These are phyloP conservation scores for Mortierella sp. DNA, from an alignment of 371 early-diverging fungal genomes.

Conservation along the genomic window DNA sequence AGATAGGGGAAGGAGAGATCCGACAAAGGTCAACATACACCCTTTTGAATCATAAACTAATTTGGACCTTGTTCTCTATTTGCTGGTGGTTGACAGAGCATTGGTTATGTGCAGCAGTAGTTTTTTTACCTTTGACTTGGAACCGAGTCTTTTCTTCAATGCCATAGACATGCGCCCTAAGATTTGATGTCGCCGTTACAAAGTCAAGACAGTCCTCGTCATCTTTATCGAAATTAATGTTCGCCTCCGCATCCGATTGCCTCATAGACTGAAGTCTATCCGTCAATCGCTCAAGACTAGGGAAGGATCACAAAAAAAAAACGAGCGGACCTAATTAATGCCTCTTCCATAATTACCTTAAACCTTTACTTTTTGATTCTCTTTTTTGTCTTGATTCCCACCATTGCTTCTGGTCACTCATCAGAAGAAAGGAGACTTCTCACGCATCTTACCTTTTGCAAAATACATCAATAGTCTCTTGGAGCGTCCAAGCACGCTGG, in stretches of 20 bases:
- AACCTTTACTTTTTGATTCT: too few species aligned
- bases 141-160: conserved; percentile 86
- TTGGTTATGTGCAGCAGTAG: too few species aligned
- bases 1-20: too few species aligned
- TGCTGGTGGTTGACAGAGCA: too few species aligned
- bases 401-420: too few species aligned
- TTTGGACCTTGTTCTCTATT: too few species aligned
- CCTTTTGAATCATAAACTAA: too few species aligned
- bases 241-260: conserved; percentile 57
- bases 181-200: conserved; percentile 91
- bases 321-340: too few species aligned
- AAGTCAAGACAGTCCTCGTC: conserved; percentile 90
- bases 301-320: background rate
- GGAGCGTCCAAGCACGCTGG: conserved; percentile 75
- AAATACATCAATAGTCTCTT: conserved; percentile 65
- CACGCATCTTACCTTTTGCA: conserved; percentile 63
- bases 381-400: background rate
- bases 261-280: conserved; percentile 55
- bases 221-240: conserved; percentile 92
- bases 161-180: conserved; percentile 85
- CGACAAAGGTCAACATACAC: too few species aligned
- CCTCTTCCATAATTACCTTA: too few species aligned
- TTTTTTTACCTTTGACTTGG: conserved; percentile 83
- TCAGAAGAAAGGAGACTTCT: background rate
- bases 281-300: conserved; percentile 58